Conservation (phyloP, 1,284 basidiomycete species). For the Leccinum griseonigrum region DNA sequence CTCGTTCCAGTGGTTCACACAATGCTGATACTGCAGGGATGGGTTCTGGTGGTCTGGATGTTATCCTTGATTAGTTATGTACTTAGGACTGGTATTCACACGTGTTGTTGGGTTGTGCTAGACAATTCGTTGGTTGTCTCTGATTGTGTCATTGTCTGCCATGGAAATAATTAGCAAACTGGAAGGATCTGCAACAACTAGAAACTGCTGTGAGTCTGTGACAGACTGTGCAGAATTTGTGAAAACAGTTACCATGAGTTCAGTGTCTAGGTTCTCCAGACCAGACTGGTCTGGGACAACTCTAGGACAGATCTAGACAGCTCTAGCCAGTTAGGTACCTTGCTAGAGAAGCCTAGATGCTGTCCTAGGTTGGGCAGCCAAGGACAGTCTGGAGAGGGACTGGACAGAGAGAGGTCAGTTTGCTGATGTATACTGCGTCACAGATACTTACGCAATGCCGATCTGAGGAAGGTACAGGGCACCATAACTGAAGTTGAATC, state of each 20-base stretch:
- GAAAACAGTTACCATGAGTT: background rate
- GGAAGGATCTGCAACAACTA: background rate
- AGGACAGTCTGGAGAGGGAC: background rate
- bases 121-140: background rate
- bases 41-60: too few relatives aligned
- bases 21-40: background rate
- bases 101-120: too few relatives aligned
- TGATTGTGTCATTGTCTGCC: background rate
- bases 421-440: background rate
- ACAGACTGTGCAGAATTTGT: background rate
- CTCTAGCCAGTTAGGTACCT: background rate
- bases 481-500: constrained; percentile 30
- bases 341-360: background rate
- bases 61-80: too few relatives aligned
- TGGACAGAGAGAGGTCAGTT: background rate
- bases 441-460: constrained; percentile 25
- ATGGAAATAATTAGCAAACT: background rate
- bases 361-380: background rate
- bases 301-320: background rate
- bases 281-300: background rate
- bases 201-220: background rate
- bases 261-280: background rate
- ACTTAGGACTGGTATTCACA: too few relatives aligned
- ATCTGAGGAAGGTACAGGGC: constrained; percentile 27
- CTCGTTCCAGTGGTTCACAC: background rate